These are phyloP conservation scores for Aegilops umbellulata DNA, from an alignment of 176 grass and related monocot genomes.

Conservation along the genomic window DNA sequence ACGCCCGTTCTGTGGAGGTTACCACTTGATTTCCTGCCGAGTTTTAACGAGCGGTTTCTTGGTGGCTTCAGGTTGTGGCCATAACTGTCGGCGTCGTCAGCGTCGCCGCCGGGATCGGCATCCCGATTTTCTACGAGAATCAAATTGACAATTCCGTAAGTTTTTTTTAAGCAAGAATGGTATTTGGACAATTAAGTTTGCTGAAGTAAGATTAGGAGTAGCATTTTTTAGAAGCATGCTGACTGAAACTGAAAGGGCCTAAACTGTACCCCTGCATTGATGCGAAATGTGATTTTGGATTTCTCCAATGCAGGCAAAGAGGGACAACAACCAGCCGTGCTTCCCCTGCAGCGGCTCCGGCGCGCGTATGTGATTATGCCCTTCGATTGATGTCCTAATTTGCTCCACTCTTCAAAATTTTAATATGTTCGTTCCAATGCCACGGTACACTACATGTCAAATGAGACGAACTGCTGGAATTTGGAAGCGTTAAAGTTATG, in stretches of 20 bases:
- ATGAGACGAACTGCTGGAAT: neutral
- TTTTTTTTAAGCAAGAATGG: neutral
- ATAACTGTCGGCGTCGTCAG: constrained; percentile 90
- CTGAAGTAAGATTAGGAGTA: neutral
- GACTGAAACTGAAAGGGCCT: neutral
- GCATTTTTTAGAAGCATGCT: neutral
- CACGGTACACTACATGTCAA: neutral
- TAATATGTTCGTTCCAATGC: neutral
- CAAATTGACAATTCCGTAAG: constrained; percentile 91
- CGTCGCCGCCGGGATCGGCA: constrained; percentile 77
- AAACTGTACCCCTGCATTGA: neutral
- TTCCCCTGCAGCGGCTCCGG: constrained; percentile 96
- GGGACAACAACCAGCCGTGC: constrained; percentile 87
- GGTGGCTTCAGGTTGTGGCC: constrained; percentile 56
- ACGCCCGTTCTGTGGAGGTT: neutral
- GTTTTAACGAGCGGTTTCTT: neutral
- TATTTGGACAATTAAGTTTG: neutral
- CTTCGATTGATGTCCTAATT: neutral
- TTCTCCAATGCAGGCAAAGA: constrained; percentile 67
- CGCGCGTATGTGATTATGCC: constrained; percentile 50
- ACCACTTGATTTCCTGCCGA: neutral
- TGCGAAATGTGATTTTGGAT: neutral
- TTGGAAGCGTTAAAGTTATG: neutral
- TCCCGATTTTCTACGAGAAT: constrained; percentile 91
- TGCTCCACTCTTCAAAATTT: neutral